Percentiles rank a stretch among this genome's conserved stretches.
Conservation (phyloP, 208 protist genomes). For the Crithidia brevicula region DNA sequence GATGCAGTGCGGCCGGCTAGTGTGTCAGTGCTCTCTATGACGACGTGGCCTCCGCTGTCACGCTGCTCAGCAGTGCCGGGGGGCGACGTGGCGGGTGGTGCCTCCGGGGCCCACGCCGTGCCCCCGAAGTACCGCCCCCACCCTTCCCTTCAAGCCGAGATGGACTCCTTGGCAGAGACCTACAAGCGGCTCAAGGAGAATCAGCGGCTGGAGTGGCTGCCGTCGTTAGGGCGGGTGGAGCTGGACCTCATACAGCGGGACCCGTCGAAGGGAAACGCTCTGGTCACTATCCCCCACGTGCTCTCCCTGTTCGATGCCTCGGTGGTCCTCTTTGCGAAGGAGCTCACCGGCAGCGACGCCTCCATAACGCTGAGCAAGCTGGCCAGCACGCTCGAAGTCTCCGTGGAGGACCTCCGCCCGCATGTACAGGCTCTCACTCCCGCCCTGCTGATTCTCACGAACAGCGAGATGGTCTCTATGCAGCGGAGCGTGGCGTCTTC, state of each 20-base stretch:
- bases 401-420: conserved; percentile 28
- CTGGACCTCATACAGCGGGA: conserved; percentile 66
- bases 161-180: conserved; percentile 56
- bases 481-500: conserved; percentile 42
- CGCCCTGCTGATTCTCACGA: conserved; percentile 34
- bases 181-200: conserved; percentile 69
- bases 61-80: conserved; percentile 27
- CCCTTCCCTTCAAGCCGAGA: conserved; percentile 51
- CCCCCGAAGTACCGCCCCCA: conserved; percentile 61
- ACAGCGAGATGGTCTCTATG: conserved; percentile 34
- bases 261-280: conserved; percentile 28
- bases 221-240: conserved; percentile 63
- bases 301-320: conserved; percentile 81
- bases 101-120: conserved; percentile 28
- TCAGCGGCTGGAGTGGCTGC: conserved; percentile 73
- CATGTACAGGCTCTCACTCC: conserved; percentile 38
- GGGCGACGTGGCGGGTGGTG: conserved; percentile 15
- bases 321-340: conserved; percentile 63
- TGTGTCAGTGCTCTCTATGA: conserved; percentile 74
- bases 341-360: conserved; percentile 26
- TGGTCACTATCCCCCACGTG: conserved; percentile 45
- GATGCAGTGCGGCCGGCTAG: conserved; percentile 30
- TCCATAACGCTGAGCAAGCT: conserved; percentile 21
- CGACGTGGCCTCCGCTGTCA: conserved; percentile 61
- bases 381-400: conserved; percentile 30